Evolutionary conservation across 2,329 filamentous ascomycete genomes (phyloP), one percentile per base, ranked within the genome.

Genomic region (Delphinella strobiligena): DNA sequence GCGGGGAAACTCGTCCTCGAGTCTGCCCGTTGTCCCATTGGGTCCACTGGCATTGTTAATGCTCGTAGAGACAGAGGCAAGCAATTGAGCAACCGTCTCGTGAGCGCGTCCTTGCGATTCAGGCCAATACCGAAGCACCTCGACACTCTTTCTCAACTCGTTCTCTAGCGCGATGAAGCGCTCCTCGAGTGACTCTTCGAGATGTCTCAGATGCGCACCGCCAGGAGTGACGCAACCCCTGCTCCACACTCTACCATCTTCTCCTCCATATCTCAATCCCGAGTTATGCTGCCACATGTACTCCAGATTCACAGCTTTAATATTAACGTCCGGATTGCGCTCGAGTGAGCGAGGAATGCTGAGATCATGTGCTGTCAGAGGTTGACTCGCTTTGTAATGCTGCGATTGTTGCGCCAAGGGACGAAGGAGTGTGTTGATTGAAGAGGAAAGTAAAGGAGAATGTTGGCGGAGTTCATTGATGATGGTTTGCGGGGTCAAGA

Each of bases 171-270:
- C 68, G 9, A 89, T 63, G 48, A 82, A 88, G 4, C 72, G 71
- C 24, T 78, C 67, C 53, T 88, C 82, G 46, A 88, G 78, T 31
- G 80, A 74, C 3, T 70, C 61, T 1, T 70, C 77, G 39, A 91
- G 61, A 42, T 82, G 80, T 47, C 80, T 77, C n/a, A 89, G 67
- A 54, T 81, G 83, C 46, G 84, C 78, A 9, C 83, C 82, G 45
- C 81, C 78, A 0, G 82, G 80, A 0, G 82, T 87, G 38, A 88
- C 74, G 48, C 88, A 70, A 46, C 82, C 76, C 18, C 80, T 71
- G 1, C 62, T 61, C 43, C 64, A 66, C 19, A 59, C 48, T n/a
- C 57, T 61, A 22, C 56, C 59, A 17, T 64, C 59, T n/a, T 61
- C 54, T n/a, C 60, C 59, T 19, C 56, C 59, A 15, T 66, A 59